Evolutionary conservation across 2,329 filamentous ascomycete species (phyloP), one percentile per base, ranked within the genome.

Genomic region (Gyromitra esculenta): DNA sequence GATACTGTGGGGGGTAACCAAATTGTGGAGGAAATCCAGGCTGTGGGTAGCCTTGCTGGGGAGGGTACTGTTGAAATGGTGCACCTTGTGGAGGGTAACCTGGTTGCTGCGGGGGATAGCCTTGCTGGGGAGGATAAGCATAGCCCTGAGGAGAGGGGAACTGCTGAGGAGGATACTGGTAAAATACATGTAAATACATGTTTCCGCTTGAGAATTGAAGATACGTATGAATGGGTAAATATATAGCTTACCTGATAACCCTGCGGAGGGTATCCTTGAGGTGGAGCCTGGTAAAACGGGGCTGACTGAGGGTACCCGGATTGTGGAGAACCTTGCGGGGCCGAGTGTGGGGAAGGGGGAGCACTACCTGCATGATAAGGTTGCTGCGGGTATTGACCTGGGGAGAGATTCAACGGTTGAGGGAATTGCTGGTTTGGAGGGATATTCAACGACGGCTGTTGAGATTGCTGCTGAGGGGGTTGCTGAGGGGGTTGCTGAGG

Each of bases 261-360:
- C 25, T 73, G 74, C 25, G 39, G 77, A 15, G 45, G 76, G 50
- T 84, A 84, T 67, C 83, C 70, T 21, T 66, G 75, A 21, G 75
- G 67, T 18, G 65, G 63, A 2, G 18, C 18, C 31, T 45, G 71
- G 21, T 62, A 43, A 9, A 59, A 69, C 39, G 65, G 57, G 2
- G 57, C 39, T 11, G n/a, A 13, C 39, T 69, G 70, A 18, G 63
- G 45, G 15, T 68, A 70, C 9, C 66, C 65, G n/a, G 50, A 41
- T 48, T 70, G 65, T 11, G 57, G 72, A 9, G 65, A 70, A 41
- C 64, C 54, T 6, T 63, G 48, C 31, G 70, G 63, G 15, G 54
- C 21, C 4, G 45, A 11, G 37, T 50, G 21, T n/a, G 57, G 57
- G 13, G 65, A 50, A 21, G 57, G 18, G 9, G 72, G 63, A 31